Percentiles rank a stretch among this genome's conserved stretches.
These are phyloP conservation scores for Paraconiothyrium brasiliense DNA, from an alignment of 2,329 filamentous ascomycete species.

Conservation along the genomic window DNA sequence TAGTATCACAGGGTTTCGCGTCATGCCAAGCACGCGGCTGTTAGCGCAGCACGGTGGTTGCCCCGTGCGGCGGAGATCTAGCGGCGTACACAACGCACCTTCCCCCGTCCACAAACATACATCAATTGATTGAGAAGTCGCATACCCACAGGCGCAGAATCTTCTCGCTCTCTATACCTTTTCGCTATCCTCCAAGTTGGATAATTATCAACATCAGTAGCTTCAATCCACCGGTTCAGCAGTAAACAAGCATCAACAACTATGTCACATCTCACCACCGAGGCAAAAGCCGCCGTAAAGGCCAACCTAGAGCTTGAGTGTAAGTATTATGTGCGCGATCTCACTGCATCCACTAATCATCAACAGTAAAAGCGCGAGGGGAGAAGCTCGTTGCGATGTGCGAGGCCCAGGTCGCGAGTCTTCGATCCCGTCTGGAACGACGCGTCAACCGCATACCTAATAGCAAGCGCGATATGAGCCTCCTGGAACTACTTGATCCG, in stretches of 20 bases:
- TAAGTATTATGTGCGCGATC: constrained; percentile 28
- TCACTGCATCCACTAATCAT: constrained; percentile 20
- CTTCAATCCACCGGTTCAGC: constrained; percentile 17
- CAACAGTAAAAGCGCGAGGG: constrained; percentile 86
- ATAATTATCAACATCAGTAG: constrained; percentile 1
- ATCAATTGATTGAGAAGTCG: constrained; percentile 26
- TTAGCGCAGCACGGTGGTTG: constrained; percentile 1
- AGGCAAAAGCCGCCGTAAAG: constrained; percentile 45
- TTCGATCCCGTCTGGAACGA: constrained; percentile 87
- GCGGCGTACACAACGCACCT: constrained; percentile 18
- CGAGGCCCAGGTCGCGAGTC: constrained; percentile 83
- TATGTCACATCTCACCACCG: constrained; percentile 42
- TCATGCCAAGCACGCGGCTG: constrained; percentile 14
- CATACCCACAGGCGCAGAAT: constrained; percentile 22
- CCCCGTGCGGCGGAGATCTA: constrained; percentile 14
- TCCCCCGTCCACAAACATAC: constrained; percentile 26
- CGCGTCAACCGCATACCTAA: constrained; percentile 91
- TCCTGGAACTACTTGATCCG: constrained; percentile 76
- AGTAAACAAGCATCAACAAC: constrained; percentile 28
- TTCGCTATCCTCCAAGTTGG: constrained; percentile 1
- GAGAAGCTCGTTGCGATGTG: constrained; percentile 90
- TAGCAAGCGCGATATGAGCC: constrained; percentile 78
- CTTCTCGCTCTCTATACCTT: neutral
- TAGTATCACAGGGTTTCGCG: constrained; percentile 20
- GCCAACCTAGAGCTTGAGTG: constrained; percentile 46